phyloP scores from a whole-genome alignment of 164 flowering plant species.

The Sedum album region DNA sequence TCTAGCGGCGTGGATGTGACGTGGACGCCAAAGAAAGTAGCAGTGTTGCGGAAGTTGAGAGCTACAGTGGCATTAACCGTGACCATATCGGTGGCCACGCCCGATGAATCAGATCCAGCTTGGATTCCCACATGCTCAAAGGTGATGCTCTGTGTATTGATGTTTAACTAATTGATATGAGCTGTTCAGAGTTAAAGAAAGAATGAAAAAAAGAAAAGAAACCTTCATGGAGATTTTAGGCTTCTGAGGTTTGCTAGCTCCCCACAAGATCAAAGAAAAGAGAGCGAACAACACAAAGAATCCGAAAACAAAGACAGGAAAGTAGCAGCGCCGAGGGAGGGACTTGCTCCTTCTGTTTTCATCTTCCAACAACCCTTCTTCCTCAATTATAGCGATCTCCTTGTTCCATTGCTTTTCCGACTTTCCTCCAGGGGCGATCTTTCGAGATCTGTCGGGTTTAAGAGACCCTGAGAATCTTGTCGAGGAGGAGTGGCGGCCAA shows the following conservation, averaged over 20 bases:
- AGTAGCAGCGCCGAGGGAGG: constrained; percentile 35
- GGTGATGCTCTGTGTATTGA: constrained; percentile 24
- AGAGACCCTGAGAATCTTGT: constrained; percentile 53
- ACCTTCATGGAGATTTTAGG: constrained; percentile 49
- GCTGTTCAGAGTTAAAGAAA: background rate
- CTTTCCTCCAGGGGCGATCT: constrained; percentile 7
- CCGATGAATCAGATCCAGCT: constrained; percentile 38
- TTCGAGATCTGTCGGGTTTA: constrained; percentile 16
- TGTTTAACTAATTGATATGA: too few relatives aligned
- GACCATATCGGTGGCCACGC: constrained; percentile 42
- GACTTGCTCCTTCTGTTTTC: constrained; percentile 12
- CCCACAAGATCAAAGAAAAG: constrained; percentile 54
- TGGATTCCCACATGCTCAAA: constrained; percentile 33
- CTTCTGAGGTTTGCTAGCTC: constrained; percentile 47
- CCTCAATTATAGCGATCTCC: constrained; percentile 49
- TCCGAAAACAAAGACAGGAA: constrained; percentile 33
- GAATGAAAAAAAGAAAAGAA: too few relatives aligned
- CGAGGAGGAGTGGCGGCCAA: constrained; percentile 35
- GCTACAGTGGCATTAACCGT: constrained; percentile 36
- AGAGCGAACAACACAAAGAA: constrained; percentile 35
- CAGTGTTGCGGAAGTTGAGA: constrained; percentile 44
- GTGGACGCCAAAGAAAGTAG: constrained; percentile 80
- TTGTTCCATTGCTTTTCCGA: constrained; percentile 15
- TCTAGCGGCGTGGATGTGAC: constrained; percentile 63
- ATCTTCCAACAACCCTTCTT: constrained; percentile 42